Evolutionary conservation across 2,329 filamentous ascomycete genomes (phyloP), one percentile per base, ranked within the genome.

Genomic region (Paecilomyces formosus): DNA sequence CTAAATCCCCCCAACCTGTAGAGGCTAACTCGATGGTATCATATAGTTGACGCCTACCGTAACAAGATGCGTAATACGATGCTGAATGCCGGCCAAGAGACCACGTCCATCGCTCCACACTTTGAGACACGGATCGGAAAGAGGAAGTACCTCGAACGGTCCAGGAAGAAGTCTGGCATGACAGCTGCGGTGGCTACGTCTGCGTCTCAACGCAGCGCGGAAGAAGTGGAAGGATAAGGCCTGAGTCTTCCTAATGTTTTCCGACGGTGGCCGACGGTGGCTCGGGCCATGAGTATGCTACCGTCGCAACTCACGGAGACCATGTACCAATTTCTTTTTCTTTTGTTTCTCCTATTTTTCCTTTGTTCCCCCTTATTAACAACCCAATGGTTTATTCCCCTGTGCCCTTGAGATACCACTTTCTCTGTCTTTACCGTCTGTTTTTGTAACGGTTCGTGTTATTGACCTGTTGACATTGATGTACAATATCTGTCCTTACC

Each of bases 71-170:
- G 89, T 63, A 87, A 84, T 64, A 89, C 88, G 57, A 92, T 96
- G 77, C 84, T 95, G 68, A 85, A 84, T 22, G 84, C 86, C 51
- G 89, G 90, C 67, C 87, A 91, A 69, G 90, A 95, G 61, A 82
- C 90, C 52, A 81, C 83, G 58, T 81, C 83, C 21, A 85, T 89
- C 26, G 89, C 90, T 24, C 87, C 90, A 57, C 92, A 97, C 75
- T 95, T 92, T 69, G 92, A 97, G 76, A 94, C 90, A 3, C 86
- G 93, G 51, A 84, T 88, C 21, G 93, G 93, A 58, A 97, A 96
- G 81, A 84, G 90, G 65, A 82, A 79, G 68, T 92, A 87, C 84
- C 80, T 81, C 57, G 86, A 89, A 58, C 71, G 70, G 5, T 59
- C 59, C 12, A 66, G 65, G 52, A 66, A 66, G 35, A 59, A 45